These are phyloP conservation scores for Platanthera guangdongensis DNA, from an alignment of 106 monocot genomes.

Conservation along the genomic window DNA sequence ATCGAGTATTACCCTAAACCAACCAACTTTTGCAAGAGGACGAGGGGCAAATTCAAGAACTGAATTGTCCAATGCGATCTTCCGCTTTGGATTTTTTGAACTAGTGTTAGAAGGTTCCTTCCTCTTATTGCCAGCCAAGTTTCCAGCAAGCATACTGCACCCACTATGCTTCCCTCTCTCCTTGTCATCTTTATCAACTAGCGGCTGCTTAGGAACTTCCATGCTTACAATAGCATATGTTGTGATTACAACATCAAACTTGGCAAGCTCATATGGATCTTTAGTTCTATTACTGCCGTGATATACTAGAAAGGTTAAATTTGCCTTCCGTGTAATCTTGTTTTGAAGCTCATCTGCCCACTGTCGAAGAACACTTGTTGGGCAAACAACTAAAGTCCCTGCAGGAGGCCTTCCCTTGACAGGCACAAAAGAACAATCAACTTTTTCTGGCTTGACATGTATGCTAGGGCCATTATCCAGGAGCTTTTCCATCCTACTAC, in stretches of 20 bases:
- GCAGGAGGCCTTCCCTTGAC: constrained; percentile 63
- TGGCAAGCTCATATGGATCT: constrained; percentile 75
- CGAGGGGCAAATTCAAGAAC: constrained; percentile 42
- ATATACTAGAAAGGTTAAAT: constrained; percentile 72
- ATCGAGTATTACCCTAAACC: constrained; percentile 92
- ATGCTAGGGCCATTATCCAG: not conserved
- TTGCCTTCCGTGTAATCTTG: constrained; percentile 61
- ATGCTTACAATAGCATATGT: constrained; percentile 93
- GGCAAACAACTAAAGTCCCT: constrained; percentile 93
- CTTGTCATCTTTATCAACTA: constrained; percentile 58
- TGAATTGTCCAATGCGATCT: constrained; percentile 9
- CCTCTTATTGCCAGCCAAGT: constrained; percentile 42
- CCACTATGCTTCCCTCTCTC: constrained; percentile 36
- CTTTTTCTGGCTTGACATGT: constrained; percentile 5
- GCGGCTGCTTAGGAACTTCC: constrained; percentile 73
- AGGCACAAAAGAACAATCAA: constrained; percentile 17
- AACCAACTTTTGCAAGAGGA: constrained; percentile 77
- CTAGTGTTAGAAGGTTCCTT: constrained; percentile 24
- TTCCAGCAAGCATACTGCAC: not conserved
- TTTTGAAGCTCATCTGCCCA: constrained; percentile 83
- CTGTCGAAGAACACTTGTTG: constrained; percentile 93
- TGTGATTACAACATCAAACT: constrained; percentile 90
- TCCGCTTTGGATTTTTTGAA: constrained; percentile 18
- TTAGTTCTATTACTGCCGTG: constrained; percentile 88
- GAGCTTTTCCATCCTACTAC: constrained; percentile 10